Conservation (phyloP, 352 stramenopile genomes). For the Phytophthora megakarya region DNA sequence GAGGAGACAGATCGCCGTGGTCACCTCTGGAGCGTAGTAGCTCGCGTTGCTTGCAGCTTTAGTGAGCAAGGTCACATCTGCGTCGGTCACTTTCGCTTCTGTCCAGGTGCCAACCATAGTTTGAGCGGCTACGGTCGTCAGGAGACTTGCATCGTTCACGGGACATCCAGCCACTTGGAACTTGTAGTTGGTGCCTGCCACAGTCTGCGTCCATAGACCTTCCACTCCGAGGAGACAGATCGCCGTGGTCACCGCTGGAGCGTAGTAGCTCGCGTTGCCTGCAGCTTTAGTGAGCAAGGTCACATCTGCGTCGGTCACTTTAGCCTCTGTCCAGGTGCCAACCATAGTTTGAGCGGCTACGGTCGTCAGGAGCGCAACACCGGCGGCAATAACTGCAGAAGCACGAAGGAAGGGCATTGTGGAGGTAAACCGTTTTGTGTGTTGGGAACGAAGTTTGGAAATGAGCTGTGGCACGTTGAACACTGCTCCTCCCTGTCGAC, state of each 20-base stretch:
- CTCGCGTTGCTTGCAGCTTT: slow-evolving; percentile 37
- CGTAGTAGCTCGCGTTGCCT: slow-evolving; percentile 40
- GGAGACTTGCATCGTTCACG: too few species aligned
- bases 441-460: slow-evolving; percentile 21
- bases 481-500: not conserved
- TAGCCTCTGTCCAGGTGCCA: slow-evolving; percentile 27
- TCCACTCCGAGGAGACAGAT: slow-evolving; percentile 51
- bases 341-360: slow-evolving; percentile 22
- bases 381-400: not conserved
- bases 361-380: slow-evolving; percentile 12
- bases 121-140: too few species aligned
- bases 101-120: too few species aligned
- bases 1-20: slow-evolving; percentile 42
- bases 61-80: too few species aligned
- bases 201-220: slow-evolving; percentile 41
- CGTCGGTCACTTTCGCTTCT: too few species aligned
- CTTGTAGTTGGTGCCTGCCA: slow-evolving; percentile 61
- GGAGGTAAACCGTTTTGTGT: slow-evolving; percentile 5
- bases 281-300: slow-evolving; percentile 38
- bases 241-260: slow-evolving; percentile 29
- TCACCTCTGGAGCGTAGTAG: slow-evolving; percentile 42
- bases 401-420: slow-evolving; percentile 20
- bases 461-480: slow-evolving; percentile 1
- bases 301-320: slow-evolving; percentile 31
- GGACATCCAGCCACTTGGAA: slow-evolving; percentile 52